Percentiles rank a stretch among this genome's conserved stretches.
phyloP scores from a whole-genome alignment of 495 filamentous ascomycete species.

The Chaetomium fimeti region DNA sequence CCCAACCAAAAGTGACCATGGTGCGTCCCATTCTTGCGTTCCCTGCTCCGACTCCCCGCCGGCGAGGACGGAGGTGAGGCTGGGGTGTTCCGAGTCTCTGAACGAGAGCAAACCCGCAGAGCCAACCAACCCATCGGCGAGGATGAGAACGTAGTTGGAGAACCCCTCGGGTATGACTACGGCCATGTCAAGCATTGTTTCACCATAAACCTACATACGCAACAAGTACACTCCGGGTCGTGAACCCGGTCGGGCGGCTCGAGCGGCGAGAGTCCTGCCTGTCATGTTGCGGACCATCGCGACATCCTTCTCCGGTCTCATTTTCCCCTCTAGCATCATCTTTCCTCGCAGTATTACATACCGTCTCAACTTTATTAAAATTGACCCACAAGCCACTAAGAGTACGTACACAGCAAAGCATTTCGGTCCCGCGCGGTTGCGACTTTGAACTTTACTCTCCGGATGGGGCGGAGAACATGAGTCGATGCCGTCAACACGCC shows the following conservation, averaged over 20 bases:
- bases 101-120: neutral
- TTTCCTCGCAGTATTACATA: neutral
- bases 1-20: neutral
- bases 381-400: neutral
- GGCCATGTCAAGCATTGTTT: too few relatives aligned
- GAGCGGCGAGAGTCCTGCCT: too few relatives aligned
- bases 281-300: too few relatives aligned
- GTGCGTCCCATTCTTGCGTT: neutral
- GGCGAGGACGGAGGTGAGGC: neutral
- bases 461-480: neutral
- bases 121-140: neutral
- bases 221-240: too few relatives aligned
- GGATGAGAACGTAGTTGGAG: too few relatives aligned
- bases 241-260: too few relatives aligned
- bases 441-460: neutral
- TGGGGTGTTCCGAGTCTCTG: conserved; percentile 10
- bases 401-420: too few relatives aligned
- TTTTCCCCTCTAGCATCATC: too few relatives aligned
- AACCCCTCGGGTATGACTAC: too few relatives aligned
- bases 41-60: conserved; percentile 15
- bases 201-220: too few relatives aligned
- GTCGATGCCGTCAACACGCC: neutral
- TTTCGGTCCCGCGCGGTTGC: neutral
- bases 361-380: neutral
- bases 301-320: too few relatives aligned